These are phyloP conservation scores for Aphanocladium album DNA, from an alignment of 2,329 filamentous ascomycete species.

Conservation along the genomic window DNA sequence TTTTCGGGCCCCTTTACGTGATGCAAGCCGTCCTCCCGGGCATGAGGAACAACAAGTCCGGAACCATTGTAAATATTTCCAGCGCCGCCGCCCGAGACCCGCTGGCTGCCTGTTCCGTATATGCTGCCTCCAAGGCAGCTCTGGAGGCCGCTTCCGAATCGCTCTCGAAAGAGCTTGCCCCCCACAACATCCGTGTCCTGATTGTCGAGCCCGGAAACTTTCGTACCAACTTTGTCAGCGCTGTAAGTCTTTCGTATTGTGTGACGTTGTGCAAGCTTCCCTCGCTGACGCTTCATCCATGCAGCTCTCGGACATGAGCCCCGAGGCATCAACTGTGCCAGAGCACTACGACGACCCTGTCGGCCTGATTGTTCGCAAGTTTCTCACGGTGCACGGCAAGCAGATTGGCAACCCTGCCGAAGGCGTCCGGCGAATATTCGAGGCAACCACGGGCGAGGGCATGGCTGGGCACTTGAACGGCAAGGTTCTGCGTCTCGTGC, in stretches of 20 bases:
- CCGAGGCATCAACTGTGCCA: constrained; percentile 17
- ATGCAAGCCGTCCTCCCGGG: constrained; percentile 42
- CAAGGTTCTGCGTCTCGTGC: constrained; percentile 15
- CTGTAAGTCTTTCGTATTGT: constrained; percentile 12
- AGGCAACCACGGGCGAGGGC: constrained; percentile 43
- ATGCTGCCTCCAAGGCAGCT: constrained; percentile 42
- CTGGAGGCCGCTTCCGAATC: constrained; percentile 37
- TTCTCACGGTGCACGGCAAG: constrained; percentile 25
- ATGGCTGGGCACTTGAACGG: constrained; percentile 13
- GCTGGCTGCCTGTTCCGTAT: constrained; percentile 35
- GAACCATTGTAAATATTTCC: constrained; percentile 42
- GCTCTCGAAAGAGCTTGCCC: constrained; percentile 36
- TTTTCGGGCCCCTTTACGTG: constrained; percentile 44
- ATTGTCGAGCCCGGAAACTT: constrained; percentile 47
- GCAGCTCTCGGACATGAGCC: constrained; percentile 14
- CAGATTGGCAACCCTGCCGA: constrained; percentile 35
- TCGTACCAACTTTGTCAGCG: constrained; percentile 40
- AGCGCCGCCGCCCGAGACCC: constrained; percentile 38
- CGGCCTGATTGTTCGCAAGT: constrained; percentile 20
- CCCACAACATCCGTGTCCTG: constrained; percentile 39
- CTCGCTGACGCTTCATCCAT: not conserved
- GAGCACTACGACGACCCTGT: constrained; percentile 26
- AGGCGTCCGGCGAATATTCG: constrained; percentile 40
- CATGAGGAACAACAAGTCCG: constrained; percentile 36
- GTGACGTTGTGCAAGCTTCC: not conserved